Evolutionary conservation across 176 grass and related monocot genomes (phyloP).

Genomic region (Avena atlantica): DNA sequence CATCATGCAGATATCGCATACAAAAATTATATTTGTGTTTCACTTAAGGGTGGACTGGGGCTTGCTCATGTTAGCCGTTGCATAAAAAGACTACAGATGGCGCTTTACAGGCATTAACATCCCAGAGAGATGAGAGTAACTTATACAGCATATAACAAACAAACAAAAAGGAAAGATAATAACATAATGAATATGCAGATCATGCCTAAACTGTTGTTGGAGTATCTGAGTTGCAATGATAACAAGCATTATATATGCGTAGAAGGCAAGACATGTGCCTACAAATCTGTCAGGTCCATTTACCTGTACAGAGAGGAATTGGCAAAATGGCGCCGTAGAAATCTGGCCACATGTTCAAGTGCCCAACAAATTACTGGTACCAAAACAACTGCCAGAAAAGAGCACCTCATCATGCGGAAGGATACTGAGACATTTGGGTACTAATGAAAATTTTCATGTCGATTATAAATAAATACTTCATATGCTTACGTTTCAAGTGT

Average conservation of each 20-base stretch:
- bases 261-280: conserved; percentile 4
- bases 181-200: conserved; percentile 30
- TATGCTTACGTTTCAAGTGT: conserved; percentile 88
- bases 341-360: conserved; percentile 81
- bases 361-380: conserved; percentile 92
- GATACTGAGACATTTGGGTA: conserved; percentile 21
- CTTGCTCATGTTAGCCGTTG: not conserved
- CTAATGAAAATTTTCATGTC: conserved; percentile 23
- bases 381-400: conserved; percentile 81
- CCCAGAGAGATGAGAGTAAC: conserved; percentile 30
- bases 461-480: conserved; percentile 39
- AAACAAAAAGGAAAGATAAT: not conserved
- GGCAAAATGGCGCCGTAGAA: conserved; percentile 74
- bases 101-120: not conserved
- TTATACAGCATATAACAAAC: conserved; percentile 15
- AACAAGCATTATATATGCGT: conserved; percentile 16
- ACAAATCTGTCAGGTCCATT: conserved; percentile 21
- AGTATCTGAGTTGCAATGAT: not conserved
- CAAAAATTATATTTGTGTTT: conserved; percentile 3
- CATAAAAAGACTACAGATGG: not conserved
- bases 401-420: conserved; percentile 30
- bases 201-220: conserved; percentile 15
- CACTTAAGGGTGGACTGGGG: not conserved
- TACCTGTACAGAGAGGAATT: conserved; percentile 92
- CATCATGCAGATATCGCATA: conserved; percentile 26